Conservation (phyloP, 768 basidiomycete species). For the Suillus placidus region DNA sequence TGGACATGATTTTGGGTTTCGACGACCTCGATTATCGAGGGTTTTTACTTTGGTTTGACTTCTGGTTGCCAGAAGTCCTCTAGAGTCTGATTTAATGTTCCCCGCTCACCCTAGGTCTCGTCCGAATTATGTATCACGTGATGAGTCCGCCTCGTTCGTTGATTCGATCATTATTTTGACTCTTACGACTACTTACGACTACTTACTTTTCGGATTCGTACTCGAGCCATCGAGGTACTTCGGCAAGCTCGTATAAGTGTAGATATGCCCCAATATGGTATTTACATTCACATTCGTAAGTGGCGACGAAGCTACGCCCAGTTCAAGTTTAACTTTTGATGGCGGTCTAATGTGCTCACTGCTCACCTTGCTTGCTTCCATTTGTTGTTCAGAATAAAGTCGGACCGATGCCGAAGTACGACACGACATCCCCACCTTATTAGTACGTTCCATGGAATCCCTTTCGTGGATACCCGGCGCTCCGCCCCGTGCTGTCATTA, state of each 20-base stretch:
- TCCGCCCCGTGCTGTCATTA: constrained; percentile 6
- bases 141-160: background rate
- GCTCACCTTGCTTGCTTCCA: background rate
- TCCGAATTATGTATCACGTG: background rate
- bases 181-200: too few relatives aligned
- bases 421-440: background rate
- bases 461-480: background rate
- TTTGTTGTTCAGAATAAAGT: too few relatives aligned
- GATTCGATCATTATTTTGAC: too few relatives aligned
- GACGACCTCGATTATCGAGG: background rate
- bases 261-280: too few relatives aligned
- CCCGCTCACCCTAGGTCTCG: background rate
- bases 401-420: background rate
- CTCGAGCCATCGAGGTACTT: too few relatives aligned
- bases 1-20: background rate
- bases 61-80: background rate
- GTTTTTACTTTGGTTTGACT: background rate
- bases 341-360: background rate
- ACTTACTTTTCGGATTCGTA: too few relatives aligned
- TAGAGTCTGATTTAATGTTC: background rate
- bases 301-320: constrained; percentile 1
- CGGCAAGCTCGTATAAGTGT: too few relatives aligned
- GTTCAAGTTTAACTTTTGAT: background rate
- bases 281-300: background rate
- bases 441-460: background rate